phyloP scores from a whole-genome alignment of 2,329 filamentous ascomycete genomes.

The Xenoacremonium recifei region DNA sequence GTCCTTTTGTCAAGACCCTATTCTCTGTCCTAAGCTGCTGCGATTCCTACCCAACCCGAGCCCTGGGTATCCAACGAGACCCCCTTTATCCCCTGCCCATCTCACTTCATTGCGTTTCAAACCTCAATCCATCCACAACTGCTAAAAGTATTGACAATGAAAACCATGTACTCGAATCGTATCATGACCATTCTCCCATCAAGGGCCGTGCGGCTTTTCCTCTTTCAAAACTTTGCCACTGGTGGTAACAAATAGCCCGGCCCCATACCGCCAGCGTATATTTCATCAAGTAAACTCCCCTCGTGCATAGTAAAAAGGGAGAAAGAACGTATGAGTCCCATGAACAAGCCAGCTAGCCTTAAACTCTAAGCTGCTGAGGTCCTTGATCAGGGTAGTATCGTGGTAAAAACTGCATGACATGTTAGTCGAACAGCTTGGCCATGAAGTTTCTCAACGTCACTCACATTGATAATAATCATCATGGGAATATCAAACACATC shows the following conservation, averaged over 20 bases:
- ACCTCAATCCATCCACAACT: too few species aligned
- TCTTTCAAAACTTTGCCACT: slow-evolving; percentile 12
- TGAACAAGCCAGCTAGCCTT: slow-evolving; percentile 12
- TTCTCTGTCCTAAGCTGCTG: slow-evolving; percentile 14
- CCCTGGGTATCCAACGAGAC: slow-evolving; percentile 22
- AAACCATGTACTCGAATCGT: slow-evolving; percentile 10
- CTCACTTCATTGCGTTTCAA: too few species aligned
- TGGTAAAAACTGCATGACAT: slow-evolving; percentile 50
- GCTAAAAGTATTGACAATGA: slow-evolving; percentile 5
- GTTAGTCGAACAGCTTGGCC: too few species aligned
- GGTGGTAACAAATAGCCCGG: neutral
- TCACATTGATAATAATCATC: slow-evolving; percentile 97
- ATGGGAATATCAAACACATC: slow-evolving; percentile 98
- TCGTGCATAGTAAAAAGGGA: slow-evolving; percentile 18
- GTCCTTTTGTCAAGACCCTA: slow-evolving; percentile 7
- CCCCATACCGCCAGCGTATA: neutral
- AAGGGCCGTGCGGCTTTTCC: slow-evolving; percentile 8
- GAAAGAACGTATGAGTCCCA: slow-evolving; percentile 20
- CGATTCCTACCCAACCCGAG: slow-evolving; percentile 13
- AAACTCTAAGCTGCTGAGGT: slow-evolving; percentile 55
- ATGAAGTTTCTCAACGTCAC: slow-evolving; percentile 40
- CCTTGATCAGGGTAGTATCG: slow-evolving; percentile 60
- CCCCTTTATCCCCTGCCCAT: slow-evolving; percentile 3
- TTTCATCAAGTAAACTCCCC: slow-evolving; percentile 16
- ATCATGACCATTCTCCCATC: slow-evolving; percentile 12